These are phyloP conservation scores for Volvox africanus DNA, from an alignment of 139 green algal genomes.

Conservation along the genomic window DNA sequence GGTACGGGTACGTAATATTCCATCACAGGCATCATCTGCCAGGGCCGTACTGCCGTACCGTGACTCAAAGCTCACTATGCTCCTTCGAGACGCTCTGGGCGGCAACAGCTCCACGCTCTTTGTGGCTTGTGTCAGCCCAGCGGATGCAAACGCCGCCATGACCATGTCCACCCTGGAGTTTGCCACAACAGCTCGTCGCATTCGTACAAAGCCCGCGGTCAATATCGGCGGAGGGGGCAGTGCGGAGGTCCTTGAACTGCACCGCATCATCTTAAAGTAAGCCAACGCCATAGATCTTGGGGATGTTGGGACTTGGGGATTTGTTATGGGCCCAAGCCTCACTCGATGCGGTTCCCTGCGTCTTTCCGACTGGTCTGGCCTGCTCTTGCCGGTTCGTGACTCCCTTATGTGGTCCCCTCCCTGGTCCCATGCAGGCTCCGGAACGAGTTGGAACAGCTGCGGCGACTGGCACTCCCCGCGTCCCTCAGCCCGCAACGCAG, in stretches of 20 bases:
- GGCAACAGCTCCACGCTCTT: constrained; percentile 89
- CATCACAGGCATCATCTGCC: neutral
- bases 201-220: constrained; percentile 81
- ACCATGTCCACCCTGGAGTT: constrained; percentile 77
- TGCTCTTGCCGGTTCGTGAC: neutral
- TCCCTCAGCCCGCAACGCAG: neutral
- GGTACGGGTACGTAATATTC: no score
- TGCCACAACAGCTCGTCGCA: constrained; percentile 77
- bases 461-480: neutral
- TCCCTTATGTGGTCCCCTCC: neutral
- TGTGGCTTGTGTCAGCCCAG: constrained; percentile 87
- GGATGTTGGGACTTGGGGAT: no score
- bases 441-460: constrained; percentile 28
- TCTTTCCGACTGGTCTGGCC: no score
- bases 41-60: constrained; percentile 60
- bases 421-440: constrained; percentile 5
- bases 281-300: neutral
- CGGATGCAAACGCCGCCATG: constrained; percentile 80
- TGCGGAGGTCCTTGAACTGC: constrained; percentile 39
- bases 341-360: no score
- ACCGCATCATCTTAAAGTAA: constrained; percentile 25
- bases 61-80: constrained; percentile 96
- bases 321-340: no score
- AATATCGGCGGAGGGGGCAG: constrained; percentile 75
- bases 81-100: constrained; percentile 73